Percentiles rank a stretch among this genome's conserved stretches.
These are phyloP conservation scores for Fusarium avenaceum DNA, from an alignment of 2,329 filamentous ascomycete genomes.

Conservation along the genomic window DNA sequence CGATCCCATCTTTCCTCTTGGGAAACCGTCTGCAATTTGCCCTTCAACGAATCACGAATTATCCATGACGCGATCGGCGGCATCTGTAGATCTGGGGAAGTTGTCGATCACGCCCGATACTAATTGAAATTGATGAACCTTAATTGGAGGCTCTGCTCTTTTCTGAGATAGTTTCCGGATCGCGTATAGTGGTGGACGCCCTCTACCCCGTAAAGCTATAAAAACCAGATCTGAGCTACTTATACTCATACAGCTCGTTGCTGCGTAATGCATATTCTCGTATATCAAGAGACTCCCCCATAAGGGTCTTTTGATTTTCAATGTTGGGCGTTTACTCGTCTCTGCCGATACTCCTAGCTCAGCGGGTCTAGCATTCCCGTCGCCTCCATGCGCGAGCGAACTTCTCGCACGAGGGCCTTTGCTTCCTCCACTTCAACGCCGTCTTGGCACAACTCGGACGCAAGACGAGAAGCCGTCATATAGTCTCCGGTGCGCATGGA, in stretches of 20 bases:
- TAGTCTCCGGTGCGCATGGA: conserved; percentile 83
- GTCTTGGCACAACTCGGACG: conserved; percentile 93
- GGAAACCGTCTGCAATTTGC: background rate
- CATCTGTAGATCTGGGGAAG: conserved; percentile 14
- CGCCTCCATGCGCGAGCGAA: conserved; percentile 80
- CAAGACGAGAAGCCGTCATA: conserved; percentile 80
- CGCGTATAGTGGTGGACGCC: background rate
- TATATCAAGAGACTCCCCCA: conserved; percentile 9
- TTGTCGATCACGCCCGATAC: conserved; percentile 4
- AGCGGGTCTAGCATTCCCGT: conserved; percentile 51
- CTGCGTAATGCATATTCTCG: conserved; percentile 30
- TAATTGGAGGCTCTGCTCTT: background rate
- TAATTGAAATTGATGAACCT: background rate
- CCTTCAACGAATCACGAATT: background rate
- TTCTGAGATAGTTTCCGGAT: background rate
- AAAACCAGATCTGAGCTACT: conserved; percentile 6
- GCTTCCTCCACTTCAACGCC: conserved; percentile 97
- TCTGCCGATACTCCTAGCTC: conserved; percentile 40
- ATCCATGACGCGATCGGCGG: conserved; percentile 8
- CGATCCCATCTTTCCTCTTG: conserved; percentile 16
- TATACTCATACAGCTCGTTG: conserved; percentile 28
- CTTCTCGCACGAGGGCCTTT: conserved; percentile 90
- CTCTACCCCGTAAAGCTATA: background rate
- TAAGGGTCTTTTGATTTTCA: conserved; percentile 1
- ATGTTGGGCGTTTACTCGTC: conserved; percentile 20